phyloP scores from a whole-genome alignment of 768 basidiomycete species.

The Xanthoconium purpureum region DNA sequence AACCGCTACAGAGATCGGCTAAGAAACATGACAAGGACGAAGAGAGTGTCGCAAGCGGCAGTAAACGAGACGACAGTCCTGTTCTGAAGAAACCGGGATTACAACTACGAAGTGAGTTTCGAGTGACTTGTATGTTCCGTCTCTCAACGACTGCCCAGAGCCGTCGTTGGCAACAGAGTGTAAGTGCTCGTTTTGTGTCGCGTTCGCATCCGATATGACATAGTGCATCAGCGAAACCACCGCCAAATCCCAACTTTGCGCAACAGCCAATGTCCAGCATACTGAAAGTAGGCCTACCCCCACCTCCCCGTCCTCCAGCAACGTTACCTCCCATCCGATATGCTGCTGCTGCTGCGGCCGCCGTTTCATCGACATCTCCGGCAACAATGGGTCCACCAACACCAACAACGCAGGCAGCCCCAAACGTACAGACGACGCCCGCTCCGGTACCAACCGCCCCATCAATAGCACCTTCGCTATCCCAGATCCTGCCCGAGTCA shows the following conservation, averaged over 20 bases:
- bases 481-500: slow-evolving; percentile 35
- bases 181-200: slow-evolving; percentile 30
- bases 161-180: slow-evolving; percentile 61
- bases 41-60: slow-evolving; percentile 65
- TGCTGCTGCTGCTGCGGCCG: slow-evolving; percentile 80
- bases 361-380: slow-evolving; percentile 26
- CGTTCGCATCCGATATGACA: slow-evolving; percentile 6
- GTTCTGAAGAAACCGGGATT: slow-evolving; percentile 75
- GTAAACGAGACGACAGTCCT: slow-evolving; percentile 74
- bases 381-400: slow-evolving; percentile 21
- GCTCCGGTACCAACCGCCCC: slow-evolving; percentile 41
- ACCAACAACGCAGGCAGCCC: slow-evolving; percentile 37
- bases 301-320: slow-evolving; percentile 50
- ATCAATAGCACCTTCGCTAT: slow-evolving; percentile 36
- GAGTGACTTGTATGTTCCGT: slow-evolving; percentile 2
- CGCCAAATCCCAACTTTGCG: slow-evolving; percentile 76
- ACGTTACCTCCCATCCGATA: slow-evolving; percentile 81
- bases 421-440: slow-evolving; percentile 29
- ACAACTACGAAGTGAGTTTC: slow-evolving; percentile 67
- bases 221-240: slow-evolving; percentile 50
- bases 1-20: slow-evolving; percentile 61
- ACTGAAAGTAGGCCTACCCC: slow-evolving; percentile 68
- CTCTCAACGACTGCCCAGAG: slow-evolving; percentile 43
- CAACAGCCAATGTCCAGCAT: slow-evolving; percentile 76
- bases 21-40: slow-evolving; percentile 76